These are phyloP conservation scores for Saturnispora silvae DNA, from an alignment of 805 yeast genomes.

Conservation along the genomic window DNA sequence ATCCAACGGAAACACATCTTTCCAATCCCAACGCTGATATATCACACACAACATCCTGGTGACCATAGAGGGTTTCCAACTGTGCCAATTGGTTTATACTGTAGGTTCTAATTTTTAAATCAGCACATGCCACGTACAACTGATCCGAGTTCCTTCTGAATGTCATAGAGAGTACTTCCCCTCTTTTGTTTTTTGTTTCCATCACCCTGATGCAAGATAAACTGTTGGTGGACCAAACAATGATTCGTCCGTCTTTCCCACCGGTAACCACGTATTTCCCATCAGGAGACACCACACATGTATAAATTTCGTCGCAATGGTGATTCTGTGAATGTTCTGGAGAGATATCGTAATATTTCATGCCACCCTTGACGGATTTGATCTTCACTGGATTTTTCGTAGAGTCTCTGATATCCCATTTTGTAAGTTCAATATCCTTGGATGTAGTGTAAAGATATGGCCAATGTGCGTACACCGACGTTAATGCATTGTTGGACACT, in stretches of 20 bases:
- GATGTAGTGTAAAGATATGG: conserved; percentile 70
- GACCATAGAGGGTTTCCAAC: conserved; percentile 87
- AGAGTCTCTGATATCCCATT: conserved; percentile 58
- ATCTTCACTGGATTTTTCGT: conserved; percentile 53
- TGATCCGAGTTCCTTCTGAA: conserved; percentile 79
- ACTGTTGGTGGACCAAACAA: conserved; percentile 79
- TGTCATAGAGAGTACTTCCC: conserved; percentile 58
- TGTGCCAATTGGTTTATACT: conserved; percentile 80
- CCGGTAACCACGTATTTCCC: conserved; percentile 89
- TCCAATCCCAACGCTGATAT: conserved; percentile 75
- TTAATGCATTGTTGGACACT: conserved; percentile 50
- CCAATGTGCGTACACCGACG: conserved; percentile 42
- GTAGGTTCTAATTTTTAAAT: conserved; percentile 79
- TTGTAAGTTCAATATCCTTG: conserved; percentile 69
- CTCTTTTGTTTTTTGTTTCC: conserved; percentile 61
- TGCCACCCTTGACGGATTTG: conserved; percentile 57
- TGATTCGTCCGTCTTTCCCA: conserved; percentile 69
- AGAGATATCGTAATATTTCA: conserved; percentile 31
- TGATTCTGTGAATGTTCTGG: conserved; percentile 51
- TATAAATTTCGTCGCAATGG: conserved; percentile 64
- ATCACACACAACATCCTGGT: conserved; percentile 81
- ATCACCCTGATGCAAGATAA: conserved; percentile 67
- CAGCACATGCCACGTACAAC: conserved; percentile 87
- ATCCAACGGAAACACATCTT: conserved; percentile 91
- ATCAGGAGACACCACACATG: conserved; percentile 78